Base-by-base conservation (phyloP, 495 filamentous ascomycete genomes). In the Bryoglossum gracile region DNA sequence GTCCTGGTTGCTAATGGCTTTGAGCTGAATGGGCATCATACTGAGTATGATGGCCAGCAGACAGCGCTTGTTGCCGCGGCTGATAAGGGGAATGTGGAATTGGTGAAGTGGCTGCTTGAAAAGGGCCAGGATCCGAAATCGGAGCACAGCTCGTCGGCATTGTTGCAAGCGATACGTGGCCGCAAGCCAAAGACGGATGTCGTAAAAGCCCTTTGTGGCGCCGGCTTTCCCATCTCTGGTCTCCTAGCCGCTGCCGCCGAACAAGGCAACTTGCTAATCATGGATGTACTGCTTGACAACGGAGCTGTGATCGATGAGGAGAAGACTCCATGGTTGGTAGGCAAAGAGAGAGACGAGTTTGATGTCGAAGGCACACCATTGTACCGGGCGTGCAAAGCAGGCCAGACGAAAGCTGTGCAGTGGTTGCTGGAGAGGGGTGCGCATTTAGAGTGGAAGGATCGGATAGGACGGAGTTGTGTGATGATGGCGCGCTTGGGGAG, bases 351-450 rank as follows among this genome's bases (percentile, higher is more conserved):
- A 5, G 25, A 43, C 24, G 41, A 43, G 10, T 2, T 11, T 6
- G 38, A 42, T 42, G 9, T 42, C 14, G 23, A 28, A 14, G 41
- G 41, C 24, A 43, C 41, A 13, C 21, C 41, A 6, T 32, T 43
- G 25, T 43, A 43, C 19, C 21, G 41, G 23, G 41, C 41, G n/a
- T 43, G 41, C 14, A 43, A 22, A 18, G 25, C 24, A 13, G 41
- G 41, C 8, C 8, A 3, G 3, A 8, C 32, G 24, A 8, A 2
- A 13, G 1, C 24, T 1, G 41, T 43, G 41, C 4, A 28, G 25
- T 23, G 5, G 13, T 19, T 43, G 23, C 13, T 43, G 24, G n/a
- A 9, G 14, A 43, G 18, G 25, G 41, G 25, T 17, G 41, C 41
- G 18, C 8, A 43, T 43, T 28, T 28, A 3, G 3, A 8, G 23